Percentiles rank a stretch among this genome's conserved stretches.
Evolutionary conservation across 2,329 filamentous ascomycete species (phyloP).

Genomic region (Kalaharituber pfeilii): DNA sequence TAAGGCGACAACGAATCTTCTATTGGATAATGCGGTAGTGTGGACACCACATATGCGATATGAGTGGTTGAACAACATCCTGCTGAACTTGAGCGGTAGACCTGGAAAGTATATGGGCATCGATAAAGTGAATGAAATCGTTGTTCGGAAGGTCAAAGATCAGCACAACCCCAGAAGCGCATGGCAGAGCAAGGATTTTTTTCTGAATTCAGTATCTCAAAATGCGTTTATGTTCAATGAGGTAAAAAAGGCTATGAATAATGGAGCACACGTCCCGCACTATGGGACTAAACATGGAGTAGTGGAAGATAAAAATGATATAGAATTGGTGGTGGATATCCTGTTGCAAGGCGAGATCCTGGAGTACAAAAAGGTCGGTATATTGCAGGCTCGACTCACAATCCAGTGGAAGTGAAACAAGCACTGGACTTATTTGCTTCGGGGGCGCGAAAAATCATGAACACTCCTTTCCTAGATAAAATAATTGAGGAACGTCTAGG

Average conservation of each 20-base stretch:
- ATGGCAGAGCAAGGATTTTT: not conserved
- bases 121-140: not conserved
- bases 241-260: not conserved
- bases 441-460: no score
- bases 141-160: not conserved
- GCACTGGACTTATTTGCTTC: not conserved
- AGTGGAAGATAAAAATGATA: not conserved
- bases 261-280: not conserved
- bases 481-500: not conserved
- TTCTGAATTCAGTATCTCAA: not conserved
- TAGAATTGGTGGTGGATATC: not conserved
- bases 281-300: not conserved
- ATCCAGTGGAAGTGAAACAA: not conserved
- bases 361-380: not conserved
- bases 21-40: not conserved
- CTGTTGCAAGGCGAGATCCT: not conserved
- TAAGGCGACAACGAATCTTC: not conserved
- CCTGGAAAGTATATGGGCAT: not conserved
- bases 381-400: not conserved
- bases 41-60: no score
- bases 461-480: no score
- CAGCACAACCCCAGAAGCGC: not conserved
- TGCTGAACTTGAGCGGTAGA: not conserved
- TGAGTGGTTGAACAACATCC: not conserved
- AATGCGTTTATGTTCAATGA: not conserved